Conservation (phyloP, 75 land plant species). For the Picea sitchensis region DNA sequence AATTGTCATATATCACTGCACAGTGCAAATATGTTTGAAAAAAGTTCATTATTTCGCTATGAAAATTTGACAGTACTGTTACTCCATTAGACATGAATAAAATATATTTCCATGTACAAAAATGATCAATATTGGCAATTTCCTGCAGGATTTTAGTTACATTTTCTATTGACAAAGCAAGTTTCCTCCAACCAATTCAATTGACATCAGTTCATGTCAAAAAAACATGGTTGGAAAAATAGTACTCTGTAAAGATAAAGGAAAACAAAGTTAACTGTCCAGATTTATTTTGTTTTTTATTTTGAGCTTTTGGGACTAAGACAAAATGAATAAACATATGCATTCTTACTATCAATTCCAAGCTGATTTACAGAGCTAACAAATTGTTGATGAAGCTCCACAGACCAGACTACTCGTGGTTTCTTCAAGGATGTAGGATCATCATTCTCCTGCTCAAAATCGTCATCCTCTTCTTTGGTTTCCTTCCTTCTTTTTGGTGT, state of each 20-base stretch:
- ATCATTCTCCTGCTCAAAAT: constrained; percentile 62
- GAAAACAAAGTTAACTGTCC: neutral
- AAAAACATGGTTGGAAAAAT: neutral
- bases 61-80: neutral
- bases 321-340: neutral
- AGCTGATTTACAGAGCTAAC: constrained; percentile 86
- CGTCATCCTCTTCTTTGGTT: constrained; percentile 68
- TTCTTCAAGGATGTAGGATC: constrained; percentile 75
- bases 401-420: constrained; percentile 95
- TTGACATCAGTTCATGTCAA: neutral
- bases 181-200: neutral
- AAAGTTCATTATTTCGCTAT: neutral
- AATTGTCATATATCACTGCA: neutral
- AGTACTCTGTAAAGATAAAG: neutral
- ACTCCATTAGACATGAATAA: neutral
- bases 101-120: neutral
- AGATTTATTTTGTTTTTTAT: neutral
- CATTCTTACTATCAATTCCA: constrained; percentile 82
- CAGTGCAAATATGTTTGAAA: neutral
- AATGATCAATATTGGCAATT: neutral
- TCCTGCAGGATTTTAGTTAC: neutral
- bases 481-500: constrained; percentile 50
- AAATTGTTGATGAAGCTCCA: constrained; percentile 93
- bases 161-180: neutral
- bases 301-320: neutral